Evolutionary conservation across 768 basidiomycete genomes (phyloP).

Genomic region (Leccinum incarnatum): DNA sequence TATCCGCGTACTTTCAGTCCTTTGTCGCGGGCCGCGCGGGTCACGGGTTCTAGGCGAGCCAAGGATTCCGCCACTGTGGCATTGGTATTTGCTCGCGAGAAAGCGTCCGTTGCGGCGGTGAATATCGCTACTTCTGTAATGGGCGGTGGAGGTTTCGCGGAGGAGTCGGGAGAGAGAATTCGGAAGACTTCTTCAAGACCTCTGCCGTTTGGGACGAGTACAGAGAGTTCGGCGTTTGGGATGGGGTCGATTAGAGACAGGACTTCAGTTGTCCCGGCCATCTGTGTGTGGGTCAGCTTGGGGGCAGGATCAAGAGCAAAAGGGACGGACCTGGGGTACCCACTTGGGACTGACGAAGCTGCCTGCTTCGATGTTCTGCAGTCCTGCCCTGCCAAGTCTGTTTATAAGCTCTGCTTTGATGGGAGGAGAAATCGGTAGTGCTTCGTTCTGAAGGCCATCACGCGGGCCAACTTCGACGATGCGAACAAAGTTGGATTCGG

Average conservation of each 20-base stretch:
- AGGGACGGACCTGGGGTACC: conserved; percentile 71
- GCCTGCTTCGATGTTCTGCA: conserved; percentile 73
- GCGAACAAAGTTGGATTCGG: conserved; percentile 25
- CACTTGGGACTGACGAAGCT: conserved; percentile 93
- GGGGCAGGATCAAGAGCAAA: neutral
- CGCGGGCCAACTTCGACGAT: conserved; percentile 91
- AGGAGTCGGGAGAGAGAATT: conserved; percentile 42
- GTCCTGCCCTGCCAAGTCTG: conserved; percentile 64
- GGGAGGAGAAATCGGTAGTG: conserved; percentile 63
- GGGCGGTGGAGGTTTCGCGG: conserved; percentile 41
- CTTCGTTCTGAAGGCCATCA: conserved; percentile 92
- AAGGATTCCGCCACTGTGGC: conserved; percentile 70
- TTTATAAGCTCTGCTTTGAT: conserved; percentile 81
- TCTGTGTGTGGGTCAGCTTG: conserved; percentile 42
- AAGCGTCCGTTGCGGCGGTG: conserved; percentile 84
- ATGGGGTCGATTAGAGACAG: conserved; percentile 53
- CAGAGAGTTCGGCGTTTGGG: conserved; percentile 65
- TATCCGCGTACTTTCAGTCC: conserved; percentile 80
- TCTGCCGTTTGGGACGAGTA: conserved; percentile 77
- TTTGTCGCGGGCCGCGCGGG: conserved; percentile 52
- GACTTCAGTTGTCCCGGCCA: conserved; percentile 83
- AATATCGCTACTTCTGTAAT: conserved; percentile 89
- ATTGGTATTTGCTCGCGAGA: conserved; percentile 84
- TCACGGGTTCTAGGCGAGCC: conserved; percentile 57
- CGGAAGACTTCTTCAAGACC: conserved; percentile 68